Conservation (phyloP, 2,329 filamentous ascomycete species). For the Coniochaeta prunicola region DNA sequence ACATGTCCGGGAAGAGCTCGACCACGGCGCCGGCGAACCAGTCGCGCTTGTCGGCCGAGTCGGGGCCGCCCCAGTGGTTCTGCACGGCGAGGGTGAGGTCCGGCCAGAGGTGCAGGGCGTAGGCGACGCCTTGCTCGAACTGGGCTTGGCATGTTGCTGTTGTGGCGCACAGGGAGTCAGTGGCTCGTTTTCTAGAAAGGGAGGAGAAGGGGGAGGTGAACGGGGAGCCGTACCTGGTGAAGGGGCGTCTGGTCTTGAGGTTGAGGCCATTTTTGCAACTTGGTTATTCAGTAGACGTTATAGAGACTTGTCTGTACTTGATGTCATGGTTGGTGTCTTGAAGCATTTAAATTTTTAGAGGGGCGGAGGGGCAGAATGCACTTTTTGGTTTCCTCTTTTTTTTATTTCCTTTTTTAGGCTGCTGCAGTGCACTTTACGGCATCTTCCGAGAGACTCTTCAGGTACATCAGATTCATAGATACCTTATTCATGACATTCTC, state of each 20-base stretch:
- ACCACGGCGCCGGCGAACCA: slow-evolving; percentile 89
- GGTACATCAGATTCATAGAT: neutral
- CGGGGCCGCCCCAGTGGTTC: slow-evolving; percentile 81
- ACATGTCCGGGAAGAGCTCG: slow-evolving; percentile 70
- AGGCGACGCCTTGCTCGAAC: slow-evolving; percentile 83
- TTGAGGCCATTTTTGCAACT: neutral
- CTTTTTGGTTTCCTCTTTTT: too few species aligned
- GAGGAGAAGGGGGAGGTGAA: neutral
- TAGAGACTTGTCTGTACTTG: neutral
- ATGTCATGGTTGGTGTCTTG: neutral
- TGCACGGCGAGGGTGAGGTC: slow-evolving; percentile 81
- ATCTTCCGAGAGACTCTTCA: neutral
- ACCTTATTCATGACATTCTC: neutral
- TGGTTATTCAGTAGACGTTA: neutral
- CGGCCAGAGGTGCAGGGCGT: slow-evolving; percentile 80
- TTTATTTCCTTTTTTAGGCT: neutral
- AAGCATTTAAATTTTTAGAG: neutral
- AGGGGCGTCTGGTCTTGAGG: neutral
- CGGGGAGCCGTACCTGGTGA: neutral
- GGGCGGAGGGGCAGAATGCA: neutral
- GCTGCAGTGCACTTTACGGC: neutral
- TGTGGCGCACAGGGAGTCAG: neutral
- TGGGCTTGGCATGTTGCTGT: slow-evolving; percentile 50
- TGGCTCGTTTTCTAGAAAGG: neutral
- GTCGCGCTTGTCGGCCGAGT: slow-evolving; percentile 81